Evolutionary conservation across 2,329 filamentous ascomycete species (phyloP).

Genomic region (Exophiala mesophila): DNA sequence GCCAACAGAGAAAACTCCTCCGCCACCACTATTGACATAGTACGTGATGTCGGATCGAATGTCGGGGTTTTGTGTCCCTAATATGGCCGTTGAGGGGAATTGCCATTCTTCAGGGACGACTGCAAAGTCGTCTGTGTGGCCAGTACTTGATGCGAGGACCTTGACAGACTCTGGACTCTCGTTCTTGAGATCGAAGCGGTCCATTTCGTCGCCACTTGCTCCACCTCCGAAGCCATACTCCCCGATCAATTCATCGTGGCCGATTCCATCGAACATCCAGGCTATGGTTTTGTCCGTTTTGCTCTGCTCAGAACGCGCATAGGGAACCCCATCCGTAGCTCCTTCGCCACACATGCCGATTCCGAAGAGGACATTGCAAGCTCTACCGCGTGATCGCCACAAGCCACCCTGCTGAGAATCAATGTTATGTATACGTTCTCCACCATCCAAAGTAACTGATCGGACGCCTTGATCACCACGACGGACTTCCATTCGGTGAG

Average conservation of each 20-base stretch:
- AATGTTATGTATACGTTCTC: slow-evolving; percentile 29
- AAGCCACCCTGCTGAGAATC: slow-evolving; percentile 32
- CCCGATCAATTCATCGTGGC: slow-evolving; percentile 19
- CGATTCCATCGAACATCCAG: slow-evolving; percentile 24
- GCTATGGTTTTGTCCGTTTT: slow-evolving; percentile 15
- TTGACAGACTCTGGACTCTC: slow-evolving; percentile 30
- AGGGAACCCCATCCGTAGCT: slow-evolving; percentile 29
- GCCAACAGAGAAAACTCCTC: slow-evolving; percentile 26
- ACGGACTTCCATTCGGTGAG: slow-evolving; percentile 35
- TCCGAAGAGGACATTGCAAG: slow-evolving; percentile 31
- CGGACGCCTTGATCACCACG: slow-evolving; percentile 28
- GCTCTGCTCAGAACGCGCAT: slow-evolving; percentile 18
- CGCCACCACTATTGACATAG: slow-evolving; percentile 22
- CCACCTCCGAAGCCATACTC: slow-evolving; percentile 30
- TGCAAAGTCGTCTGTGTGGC: slow-evolving; percentile 20
- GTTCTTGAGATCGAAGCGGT: slow-evolving; percentile 30
- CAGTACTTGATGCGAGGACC: slow-evolving; percentile 26
- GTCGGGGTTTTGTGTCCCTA: slow-evolving; percentile 19
- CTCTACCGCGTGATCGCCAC: slow-evolving; percentile 31
- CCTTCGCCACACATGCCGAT: slow-evolving; percentile 31
- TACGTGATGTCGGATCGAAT: slow-evolving; percentile 26
- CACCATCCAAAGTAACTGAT: slow-evolving; percentile 27
- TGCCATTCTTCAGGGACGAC: slow-evolving; percentile 6
- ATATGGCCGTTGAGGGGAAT: slow-evolving; percentile 24
- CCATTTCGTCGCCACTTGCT: slow-evolving; percentile 34